Evolutionary conservation across 768 basidiomycete genomes (phyloP), one percentile per base, ranked within the genome.

Genomic region (Porpolomopsis calyptriformis): DNA sequence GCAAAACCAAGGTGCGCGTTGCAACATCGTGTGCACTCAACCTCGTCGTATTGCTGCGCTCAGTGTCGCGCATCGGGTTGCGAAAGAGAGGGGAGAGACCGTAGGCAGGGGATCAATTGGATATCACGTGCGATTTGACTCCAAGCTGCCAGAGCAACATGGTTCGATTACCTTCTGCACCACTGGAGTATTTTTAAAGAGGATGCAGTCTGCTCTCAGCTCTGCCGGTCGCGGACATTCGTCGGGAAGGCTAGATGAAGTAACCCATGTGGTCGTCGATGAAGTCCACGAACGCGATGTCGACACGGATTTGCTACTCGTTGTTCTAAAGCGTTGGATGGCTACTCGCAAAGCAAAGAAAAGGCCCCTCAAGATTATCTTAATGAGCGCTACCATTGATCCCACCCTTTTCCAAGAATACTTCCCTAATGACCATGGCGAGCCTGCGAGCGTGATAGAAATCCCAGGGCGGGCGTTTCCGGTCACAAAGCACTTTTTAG

Each of bases 301-400:
- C 49, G 91, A 96, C 57, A 93, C 89, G 0, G 93, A 96, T 61
- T 66, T 96, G 19, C 65, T 91, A 35, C 74, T 98, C 14, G 87
- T 91, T 47, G 88, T 92, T 4, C 73, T 98, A 45, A 92, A 93
- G 62, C 77, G 87, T 19, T 63, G 93, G 19, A 63, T 93, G 56
- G 75, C 72, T 4, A 82, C 89, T 48, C 77, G 91, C 53, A 82
- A 76, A 58, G 68, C 75, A 4, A 74, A 75, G 51, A 73, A 76
- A 9, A 76, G 80, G 39, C 80, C 85, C 2, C 64, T 97, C 62
- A 92, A 91, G 62, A 71, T 97, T 52, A 65, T 96, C 35, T 74
- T 98, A 46, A 96, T 97, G 92, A 93, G 88, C 57, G 93, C 93
- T 7, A 97, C 93, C 36, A 89, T 97, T 58, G 88, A 96, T 55